Base-by-base conservation (phyloP, 2,329 filamentous ascomycete genomes). In the Hymenoscyphus repandus region DNA sequence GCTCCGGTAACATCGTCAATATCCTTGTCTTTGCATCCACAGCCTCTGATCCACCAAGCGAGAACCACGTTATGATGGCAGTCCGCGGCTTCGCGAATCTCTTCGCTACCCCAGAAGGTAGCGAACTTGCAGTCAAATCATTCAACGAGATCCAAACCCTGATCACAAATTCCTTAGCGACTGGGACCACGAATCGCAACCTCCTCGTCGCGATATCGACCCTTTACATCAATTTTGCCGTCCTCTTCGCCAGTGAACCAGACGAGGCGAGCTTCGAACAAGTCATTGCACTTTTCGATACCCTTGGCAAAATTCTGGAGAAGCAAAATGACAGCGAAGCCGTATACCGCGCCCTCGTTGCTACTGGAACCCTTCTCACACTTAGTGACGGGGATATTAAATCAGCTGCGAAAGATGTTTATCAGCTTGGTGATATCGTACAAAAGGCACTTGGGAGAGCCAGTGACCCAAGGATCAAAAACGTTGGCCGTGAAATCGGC, bases 41-140 rank as follows among this genome's bases (percentile, higher is more conserved):
- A 47, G 76, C 82, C 7, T 67, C 70, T 4, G 71, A 77, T 0
- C 75, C 80, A 2, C 74, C 86, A 0, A 83, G 82, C 34, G 77
- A 85, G 47, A 96, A 96, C 68, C 90, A 90, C 58, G 80, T 82
- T 10, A 96, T 97, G 85, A 87, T 99, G 75, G 84, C 86, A 0
- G 75, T 90, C 11, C 86, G 93, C 3, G 80, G 85, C 12, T 76
- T 97, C 44, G 85, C 83, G 30, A 99, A 99, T 61, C 73, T 96
- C 6, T 96, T 96, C 64, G 78, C 81, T 53, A 88, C 88, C 0
- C 72, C 80, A 0, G 76, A 85, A 50, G 93, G 93, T 13, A 81
- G 88, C 18, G 72, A 74, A 41, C 70, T 89, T 3, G 80, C 83
- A 5, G 76, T 80, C 11, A 72, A 71, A 17, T 72, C 74, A 39